phyloP scores from a whole-genome alignment of 192 early-diverging fungal species.

The Dimargaris xerosporica region DNA sequence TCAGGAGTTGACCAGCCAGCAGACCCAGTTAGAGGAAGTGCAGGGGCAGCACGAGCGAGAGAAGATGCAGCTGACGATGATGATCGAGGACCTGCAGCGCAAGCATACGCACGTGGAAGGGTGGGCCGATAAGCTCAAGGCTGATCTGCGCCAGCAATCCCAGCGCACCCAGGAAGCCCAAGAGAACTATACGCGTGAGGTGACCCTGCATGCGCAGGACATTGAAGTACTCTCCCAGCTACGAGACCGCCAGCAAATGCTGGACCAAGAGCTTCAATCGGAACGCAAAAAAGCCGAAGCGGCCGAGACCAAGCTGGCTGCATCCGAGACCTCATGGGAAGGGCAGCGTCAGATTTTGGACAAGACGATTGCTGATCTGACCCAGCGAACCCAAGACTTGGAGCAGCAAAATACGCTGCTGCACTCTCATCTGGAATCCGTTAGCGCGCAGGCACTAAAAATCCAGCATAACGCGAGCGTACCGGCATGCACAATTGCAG shows the following conservation, averaged over 20 bases:
- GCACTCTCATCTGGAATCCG: slow-evolving; percentile 54
- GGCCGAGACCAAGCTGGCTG: slow-evolving; percentile 30
- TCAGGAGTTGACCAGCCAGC: slow-evolving; percentile 21
- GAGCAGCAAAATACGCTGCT: slow-evolving; percentile 53
- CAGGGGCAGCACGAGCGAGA: slow-evolving; percentile 23
- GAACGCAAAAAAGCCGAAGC: slow-evolving; percentile 18
- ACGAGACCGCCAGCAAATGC: slow-evolving; percentile 19
- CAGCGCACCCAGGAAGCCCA: slow-evolving; percentile 32
- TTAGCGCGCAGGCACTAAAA: slow-evolving; percentile 26
- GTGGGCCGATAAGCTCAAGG: slow-evolving; percentile 25
- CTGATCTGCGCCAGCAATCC: slow-evolving; percentile 36
- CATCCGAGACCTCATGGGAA: slow-evolving; percentile 31
- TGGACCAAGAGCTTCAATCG: slow-evolving; percentile 15
- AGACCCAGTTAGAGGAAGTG: slow-evolving; percentile 29
- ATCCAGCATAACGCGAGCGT: slow-evolving; percentile 18
- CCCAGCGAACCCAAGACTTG: slow-evolving; percentile 35
- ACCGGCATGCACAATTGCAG: slow-evolving; percentile 12
- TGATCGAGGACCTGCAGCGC: slow-evolving; percentile 18
- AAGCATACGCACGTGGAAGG: slow-evolving; percentile 20
- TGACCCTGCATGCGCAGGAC: slow-evolving; percentile 41
- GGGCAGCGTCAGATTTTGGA: slow-evolving; percentile 19
- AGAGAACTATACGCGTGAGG: slow-evolving; percentile 53
- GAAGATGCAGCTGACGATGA: slow-evolving; percentile 17
- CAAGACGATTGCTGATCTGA: slow-evolving; percentile 25
- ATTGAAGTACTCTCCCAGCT: slow-evolving; percentile 28